phyloP scores from a whole-genome alignment of 1,139 yeast species.

The Yamadazyma triangularis region DNA sequence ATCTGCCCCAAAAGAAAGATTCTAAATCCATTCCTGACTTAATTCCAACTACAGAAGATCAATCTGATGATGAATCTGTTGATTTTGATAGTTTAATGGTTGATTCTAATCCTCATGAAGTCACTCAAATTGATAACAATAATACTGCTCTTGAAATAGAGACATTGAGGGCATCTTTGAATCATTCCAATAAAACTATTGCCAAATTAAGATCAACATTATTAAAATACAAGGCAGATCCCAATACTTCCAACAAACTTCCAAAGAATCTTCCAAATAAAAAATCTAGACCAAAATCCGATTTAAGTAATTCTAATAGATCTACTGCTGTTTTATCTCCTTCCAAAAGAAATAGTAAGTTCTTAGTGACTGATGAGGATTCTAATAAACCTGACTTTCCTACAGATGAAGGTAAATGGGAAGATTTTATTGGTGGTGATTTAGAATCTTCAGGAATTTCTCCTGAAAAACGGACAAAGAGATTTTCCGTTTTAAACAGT shows the following conservation, averaged over 20 bases:
- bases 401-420: conserved; percentile 35
- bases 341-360: conserved; percentile 31
- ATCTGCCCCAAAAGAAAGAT: conserved; percentile 3
- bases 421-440: conserved; percentile 35
- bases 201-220: conserved; percentile 49
- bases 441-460: conserved; percentile 18
- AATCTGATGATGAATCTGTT: conserved; percentile 23
- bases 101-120: conserved; percentile 24
- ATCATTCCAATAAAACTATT: conserved; percentile 61
- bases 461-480: conserved; percentile 7
- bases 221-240: conserved; percentile 32
- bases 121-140: conserved; percentile 37
- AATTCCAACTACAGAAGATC: conserved; percentile 9
- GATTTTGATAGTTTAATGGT: conserved; percentile 34
- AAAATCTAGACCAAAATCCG: conserved; percentile 14
- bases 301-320: conserved; percentile 16
- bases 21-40: not conserved
- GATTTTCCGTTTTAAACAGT: conserved; percentile 13
- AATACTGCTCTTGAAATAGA: conserved; percentile 60
- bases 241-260: conserved; percentile 11
- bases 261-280: conserved; percentile 15
- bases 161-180: conserved; percentile 60
- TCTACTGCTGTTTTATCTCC: conserved; percentile 27
- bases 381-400: conserved; percentile 10
- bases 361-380: conserved; percentile 24